A percentile compares a stretch with the other conserved stretches of the same genome.
Evolutionary conservation across 768 basidiomycete species (phyloP).

Genomic region (Lanmaoa pseudosensibilis): DNA sequence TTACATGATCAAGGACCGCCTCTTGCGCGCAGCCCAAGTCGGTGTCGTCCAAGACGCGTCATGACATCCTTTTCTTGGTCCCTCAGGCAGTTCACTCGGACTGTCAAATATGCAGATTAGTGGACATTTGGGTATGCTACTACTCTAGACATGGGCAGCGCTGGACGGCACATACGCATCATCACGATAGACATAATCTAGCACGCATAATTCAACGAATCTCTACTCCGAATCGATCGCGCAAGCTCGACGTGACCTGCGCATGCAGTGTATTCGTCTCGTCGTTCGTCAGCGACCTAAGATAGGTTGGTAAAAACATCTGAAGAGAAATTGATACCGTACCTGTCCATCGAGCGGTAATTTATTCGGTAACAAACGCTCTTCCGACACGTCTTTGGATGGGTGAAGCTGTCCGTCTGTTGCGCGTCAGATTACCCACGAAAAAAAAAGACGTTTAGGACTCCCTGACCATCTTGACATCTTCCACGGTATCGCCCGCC

Average conservation of each 20-base stretch:
- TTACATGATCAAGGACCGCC: constrained; percentile 92
- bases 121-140: constrained; percentile 17
- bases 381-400: constrained; percentile 79
- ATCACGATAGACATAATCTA: constrained; percentile 38
- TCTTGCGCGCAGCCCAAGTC: constrained; percentile 93
- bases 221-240: constrained; percentile 74
- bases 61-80: constrained; percentile 24
- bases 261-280: constrained; percentile 83
- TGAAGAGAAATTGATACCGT: constrained; percentile 11
- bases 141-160: constrained; percentile 32
- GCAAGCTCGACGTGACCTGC: constrained; percentile 54
- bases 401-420: constrained; percentile 88
- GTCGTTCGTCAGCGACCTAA: constrained; percentile 82
- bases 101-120: neutral
- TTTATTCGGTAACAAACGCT: constrained; percentile 90
- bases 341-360: constrained; percentile 97
- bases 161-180: constrained; percentile 22
- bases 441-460: neutral
- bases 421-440: constrained; percentile 5
- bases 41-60: constrained; percentile 81
- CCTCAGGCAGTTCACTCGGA: neutral
- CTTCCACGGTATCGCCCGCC: constrained; percentile 90
- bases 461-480: constrained; percentile 72
- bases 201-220: constrained; percentile 67
- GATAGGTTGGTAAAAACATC: constrained; percentile 4